Percentiles rank a stretch among this genome's conserved stretches.
Evolutionary conservation across 1,139 yeast species (phyloP).

Genomic region (Taphrina wiesneri): DNA sequence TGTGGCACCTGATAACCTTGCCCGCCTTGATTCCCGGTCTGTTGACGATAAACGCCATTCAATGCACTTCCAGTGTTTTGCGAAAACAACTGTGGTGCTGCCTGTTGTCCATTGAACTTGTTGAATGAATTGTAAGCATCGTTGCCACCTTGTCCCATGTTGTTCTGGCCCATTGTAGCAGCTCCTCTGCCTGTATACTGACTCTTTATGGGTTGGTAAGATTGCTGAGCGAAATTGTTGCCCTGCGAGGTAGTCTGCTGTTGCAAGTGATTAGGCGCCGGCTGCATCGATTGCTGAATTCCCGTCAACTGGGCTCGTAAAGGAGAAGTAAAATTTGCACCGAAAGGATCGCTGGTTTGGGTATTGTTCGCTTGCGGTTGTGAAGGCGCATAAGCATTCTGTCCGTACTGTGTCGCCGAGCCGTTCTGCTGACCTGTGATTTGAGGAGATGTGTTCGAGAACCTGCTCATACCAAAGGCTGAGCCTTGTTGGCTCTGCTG

Average conservation of each 20-base stretch:
- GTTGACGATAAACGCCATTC: constrained; percentile 4
- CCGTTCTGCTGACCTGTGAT: background rate
- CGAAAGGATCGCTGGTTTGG: constrained; percentile 22
- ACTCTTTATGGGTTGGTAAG: background rate
- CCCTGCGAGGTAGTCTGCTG: background rate
- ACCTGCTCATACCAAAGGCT: background rate
- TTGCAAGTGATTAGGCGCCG: background rate
- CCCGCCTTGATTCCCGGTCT: constrained; percentile 5
- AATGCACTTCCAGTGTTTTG: constrained; percentile 10
- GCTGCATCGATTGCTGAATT: background rate
- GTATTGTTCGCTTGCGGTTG: background rate
- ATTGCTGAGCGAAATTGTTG: background rate
- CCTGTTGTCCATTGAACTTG: background rate
- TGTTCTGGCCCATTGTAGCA: background rate
- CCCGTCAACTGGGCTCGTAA: constrained; percentile 30
- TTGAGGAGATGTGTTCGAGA: background rate
- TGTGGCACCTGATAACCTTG: background rate
- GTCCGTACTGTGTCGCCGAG: background rate
- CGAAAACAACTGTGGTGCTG: background rate
- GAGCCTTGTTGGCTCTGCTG: no score
- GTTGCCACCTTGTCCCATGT: background rate
- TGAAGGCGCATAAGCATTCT: background rate
- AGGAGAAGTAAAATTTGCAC: constrained; percentile 10
- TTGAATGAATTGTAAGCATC: background rate
- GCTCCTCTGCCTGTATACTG: background rate